Percentiles rank a stretch among this genome's conserved stretches.
These are phyloP conservation scores for Picochlorum sp. DNA, from an alignment of 139 green algal species.

Conservation along the genomic window DNA sequence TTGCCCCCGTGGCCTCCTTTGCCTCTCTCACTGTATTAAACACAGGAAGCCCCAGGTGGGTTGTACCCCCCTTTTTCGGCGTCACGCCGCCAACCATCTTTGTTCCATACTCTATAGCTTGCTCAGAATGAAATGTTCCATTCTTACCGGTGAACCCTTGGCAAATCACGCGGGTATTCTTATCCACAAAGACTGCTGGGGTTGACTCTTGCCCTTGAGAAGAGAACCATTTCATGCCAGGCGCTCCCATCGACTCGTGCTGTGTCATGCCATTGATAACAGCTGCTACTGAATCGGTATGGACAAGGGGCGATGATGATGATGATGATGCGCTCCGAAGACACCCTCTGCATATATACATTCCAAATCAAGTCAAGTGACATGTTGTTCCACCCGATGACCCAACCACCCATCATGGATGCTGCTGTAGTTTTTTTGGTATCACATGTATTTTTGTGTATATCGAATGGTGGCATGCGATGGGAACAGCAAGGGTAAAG, in stretches of 20 bases:
- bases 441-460: too few relatives aligned
- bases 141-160: constrained; percentile 97
- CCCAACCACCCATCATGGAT: too few relatives aligned
- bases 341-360: neutral
- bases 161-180: constrained; percentile 88
- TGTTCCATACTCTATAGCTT: constrained; percentile 97
- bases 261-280: neutral
- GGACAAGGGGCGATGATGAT: neutral
- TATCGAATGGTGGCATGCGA: too few relatives aligned
- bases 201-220: constrained; percentile 24
- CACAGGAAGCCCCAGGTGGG: constrained; percentile 90
- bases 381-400: too few relatives aligned
- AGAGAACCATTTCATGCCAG: neutral
- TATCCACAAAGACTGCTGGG: constrained; percentile 95
- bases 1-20: constrained; percentile 65
- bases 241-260: neutral
- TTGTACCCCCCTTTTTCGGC: constrained; percentile 90
- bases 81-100: constrained; percentile 96
- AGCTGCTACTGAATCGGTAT: too few relatives aligned
- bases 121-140: constrained; percentile 94
- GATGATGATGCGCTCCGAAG: neutral
- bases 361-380: too few relatives aligned
- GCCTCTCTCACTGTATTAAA: constrained; percentile 87
- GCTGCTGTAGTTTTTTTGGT: too few relatives aligned
- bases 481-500: too few relatives aligned